These are phyloP conservation scores for Hydrangea macrophylla DNA, from an alignment of 148 eudicot species.

Conservation along the genomic window DNA sequence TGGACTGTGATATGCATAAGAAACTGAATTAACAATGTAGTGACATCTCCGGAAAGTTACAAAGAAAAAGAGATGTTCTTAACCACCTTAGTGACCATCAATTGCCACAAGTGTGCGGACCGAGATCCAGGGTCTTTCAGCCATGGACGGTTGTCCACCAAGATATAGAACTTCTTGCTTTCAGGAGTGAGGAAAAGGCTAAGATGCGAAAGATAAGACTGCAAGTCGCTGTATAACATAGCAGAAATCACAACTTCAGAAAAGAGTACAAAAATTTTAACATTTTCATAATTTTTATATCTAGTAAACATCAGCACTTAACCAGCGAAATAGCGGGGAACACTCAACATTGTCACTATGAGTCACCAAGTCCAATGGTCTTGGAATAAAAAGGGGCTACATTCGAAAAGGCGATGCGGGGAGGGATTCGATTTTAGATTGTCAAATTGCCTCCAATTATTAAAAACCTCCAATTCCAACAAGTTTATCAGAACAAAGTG, in stretches of 20 bases:
- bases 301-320: no score
- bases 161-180: slow-evolving; percentile 72
- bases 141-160: slow-evolving; percentile 99
- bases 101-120: slow-evolving; percentile 93
- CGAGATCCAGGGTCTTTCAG: slow-evolving; percentile 70
- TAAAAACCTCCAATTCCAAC: no score
- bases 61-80: slow-evolving; percentile 15
- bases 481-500: no score
- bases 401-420: no score
- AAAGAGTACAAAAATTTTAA: not conserved
- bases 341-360: no score
- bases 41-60: not conserved
- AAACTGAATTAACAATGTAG: slow-evolving; percentile 12
- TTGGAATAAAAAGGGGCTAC: no score
- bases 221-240: slow-evolving; percentile 69
- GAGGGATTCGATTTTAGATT: no score
- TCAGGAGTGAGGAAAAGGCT: slow-evolving; percentile 74
- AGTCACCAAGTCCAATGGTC: no score
- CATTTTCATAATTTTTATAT: slow-evolving; percentile 1
- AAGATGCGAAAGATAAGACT: slow-evolving; percentile 92
- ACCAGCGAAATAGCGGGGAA: no score
- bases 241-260: not conserved
- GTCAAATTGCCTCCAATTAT: no score
- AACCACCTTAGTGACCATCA: slow-evolving; percentile 95
- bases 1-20: slow-evolving; percentile 53